Conservation (phyloP, 2,329 filamentous ascomycete species). For the Colletotrichum caudatum region DNA sequence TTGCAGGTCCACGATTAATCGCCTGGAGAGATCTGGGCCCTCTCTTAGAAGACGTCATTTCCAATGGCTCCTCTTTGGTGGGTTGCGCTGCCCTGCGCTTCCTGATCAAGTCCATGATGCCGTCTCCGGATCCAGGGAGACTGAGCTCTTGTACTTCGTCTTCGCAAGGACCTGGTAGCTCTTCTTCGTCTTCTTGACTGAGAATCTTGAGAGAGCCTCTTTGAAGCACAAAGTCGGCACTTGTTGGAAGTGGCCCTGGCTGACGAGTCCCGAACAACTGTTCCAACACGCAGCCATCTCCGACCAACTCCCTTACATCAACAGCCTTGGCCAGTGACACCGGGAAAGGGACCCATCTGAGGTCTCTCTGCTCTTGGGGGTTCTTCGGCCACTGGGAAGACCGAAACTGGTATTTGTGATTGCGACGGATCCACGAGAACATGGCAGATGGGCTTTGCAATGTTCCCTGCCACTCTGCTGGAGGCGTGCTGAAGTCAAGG, state of each 20-base stretch:
- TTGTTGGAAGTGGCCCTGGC: background rate
- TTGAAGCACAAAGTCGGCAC: constrained; percentile 7
- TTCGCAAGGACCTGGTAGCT: background rate
- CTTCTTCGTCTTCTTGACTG: constrained; percentile 3
- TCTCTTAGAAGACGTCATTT: background rate
- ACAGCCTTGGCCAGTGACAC: background rate
- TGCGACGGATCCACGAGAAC: constrained; percentile 41
- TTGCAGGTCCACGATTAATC: background rate
- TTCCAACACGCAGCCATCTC: background rate
- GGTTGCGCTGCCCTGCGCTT: constrained; percentile 19
- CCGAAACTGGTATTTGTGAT: constrained; percentile 31
- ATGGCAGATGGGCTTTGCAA: constrained; percentile 43
- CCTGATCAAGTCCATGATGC: constrained; percentile 16
- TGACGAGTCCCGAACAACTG: background rate
- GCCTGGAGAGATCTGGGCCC: constrained; percentile 1
- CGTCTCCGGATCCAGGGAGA: background rate
- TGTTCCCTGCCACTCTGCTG: constrained; percentile 44
- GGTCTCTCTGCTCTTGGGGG: constrained; percentile 4
- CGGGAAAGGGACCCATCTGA: constrained; percentile 30
- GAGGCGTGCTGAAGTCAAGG: constrained; percentile 46
- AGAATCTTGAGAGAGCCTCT: background rate
- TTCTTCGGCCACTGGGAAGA: constrained; percentile 39
- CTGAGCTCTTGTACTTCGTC: background rate
- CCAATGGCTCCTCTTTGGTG: background rate
- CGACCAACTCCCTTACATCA: constrained; percentile 18